Base-by-base conservation (phyloP, 306 rosid species). In the Corylus americana region DNA sequence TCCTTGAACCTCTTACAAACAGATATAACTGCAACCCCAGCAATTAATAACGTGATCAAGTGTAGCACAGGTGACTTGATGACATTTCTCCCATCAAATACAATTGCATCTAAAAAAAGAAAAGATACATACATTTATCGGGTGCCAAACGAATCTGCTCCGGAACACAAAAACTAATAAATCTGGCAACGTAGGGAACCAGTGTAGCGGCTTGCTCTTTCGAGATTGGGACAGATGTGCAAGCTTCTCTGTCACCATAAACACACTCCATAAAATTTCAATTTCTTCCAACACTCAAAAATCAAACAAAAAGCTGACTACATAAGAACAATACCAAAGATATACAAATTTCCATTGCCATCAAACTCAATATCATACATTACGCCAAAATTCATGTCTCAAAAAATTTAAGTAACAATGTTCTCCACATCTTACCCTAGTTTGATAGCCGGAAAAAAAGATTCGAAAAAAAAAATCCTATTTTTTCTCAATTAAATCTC, bases 1-100 rank as follows among this genome's bases (percentile, higher is more conserved):
- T 91, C 98, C 81, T 88, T 95, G 50, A 95, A 81, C 88, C 85
- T 88, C 91, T 77, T 90, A 81, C 99, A 95, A 78, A 93, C 92
- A 80, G 82, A 83, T 84, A 91, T 17, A 72, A 95, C 98, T 95
- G 83, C 85, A 86, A 58, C 44, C 50, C 59, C 13, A 18, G 71
- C 71, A 80, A 80, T 55, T n/a, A 67, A 68, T 78, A 44, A 71
- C 77, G 77, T 16, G 20, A 79, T 25, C 0, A 11, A 29, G 45
- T 27, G 77, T 16, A 39, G 39, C 18, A 73, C 22, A 69, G 70
- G 73, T 59, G 48, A 18, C 11, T 3, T 74, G 44, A 73, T 29
- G 0, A 14, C 55, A 73, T 12, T 12, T 31, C 39, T 68, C 18
- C 49, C 18, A 29, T 17, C 67, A 71, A 67, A 50, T 58, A 37